Percentiles rank a stretch among this genome's conserved stretches.
These are phyloP conservation scores for Abrus pulchellus DNA, from an alignment of 306 rosid genomes.

Conservation along the genomic window DNA sequence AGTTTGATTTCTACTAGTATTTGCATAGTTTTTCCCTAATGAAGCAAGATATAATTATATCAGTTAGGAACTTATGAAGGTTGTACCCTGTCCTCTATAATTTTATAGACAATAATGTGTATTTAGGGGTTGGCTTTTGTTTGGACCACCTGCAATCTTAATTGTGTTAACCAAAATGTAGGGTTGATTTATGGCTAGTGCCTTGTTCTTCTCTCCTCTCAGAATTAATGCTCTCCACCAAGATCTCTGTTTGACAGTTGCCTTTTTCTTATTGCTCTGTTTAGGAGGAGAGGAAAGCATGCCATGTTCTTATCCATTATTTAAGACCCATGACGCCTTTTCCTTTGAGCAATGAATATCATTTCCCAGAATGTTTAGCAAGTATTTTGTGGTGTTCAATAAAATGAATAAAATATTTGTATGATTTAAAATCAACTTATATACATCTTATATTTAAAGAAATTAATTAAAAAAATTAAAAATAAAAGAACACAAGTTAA, in stretches of 20 bases:
- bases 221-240: slow-evolving; percentile 26
- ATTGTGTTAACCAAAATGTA: slow-evolving; percentile 19
- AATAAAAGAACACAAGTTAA: no score
- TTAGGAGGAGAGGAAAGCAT: neutral
- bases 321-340: no score
- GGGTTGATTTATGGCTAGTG: neutral
- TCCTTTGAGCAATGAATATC: no score
- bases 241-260: neutral
- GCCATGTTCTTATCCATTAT: no score
- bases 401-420: no score
- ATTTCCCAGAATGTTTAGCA: no score
- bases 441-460: no score
- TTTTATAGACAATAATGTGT: neutral
- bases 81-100: neutral
- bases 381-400: no score
- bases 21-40: no score
- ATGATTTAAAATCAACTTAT: no score
- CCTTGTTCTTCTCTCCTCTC: neutral
- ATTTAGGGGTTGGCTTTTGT: slow-evolving; percentile 20
- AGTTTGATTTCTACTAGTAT: no score
- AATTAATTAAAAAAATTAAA: no score
- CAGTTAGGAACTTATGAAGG: slow-evolving; percentile 30
- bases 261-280: neutral
- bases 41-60: neutral
- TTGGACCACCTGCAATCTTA: slow-evolving; percentile 16